phyloP scores from a whole-genome alignment of 805 yeast species.

The Spathaspora hagerdaliae region DNA sequence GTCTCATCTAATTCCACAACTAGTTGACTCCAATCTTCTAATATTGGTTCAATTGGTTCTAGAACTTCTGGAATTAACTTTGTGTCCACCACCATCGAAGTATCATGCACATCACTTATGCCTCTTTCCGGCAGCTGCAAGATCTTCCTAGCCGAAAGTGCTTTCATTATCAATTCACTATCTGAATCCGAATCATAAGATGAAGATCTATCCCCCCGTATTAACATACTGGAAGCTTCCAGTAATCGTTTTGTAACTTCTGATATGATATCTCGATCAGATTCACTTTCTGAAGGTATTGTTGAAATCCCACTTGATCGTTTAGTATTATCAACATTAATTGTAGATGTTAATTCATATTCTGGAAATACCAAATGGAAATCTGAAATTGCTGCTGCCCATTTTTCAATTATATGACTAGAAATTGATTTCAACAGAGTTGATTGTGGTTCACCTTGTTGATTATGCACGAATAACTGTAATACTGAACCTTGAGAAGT shows the following conservation, averaged over 20 bases:
- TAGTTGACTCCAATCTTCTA: not conserved
- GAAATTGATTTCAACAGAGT: constrained; percentile 1
- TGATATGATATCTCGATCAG: constrained; percentile 1
- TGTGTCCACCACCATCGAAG: too few relatives aligned
- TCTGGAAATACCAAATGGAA: constrained; percentile 25
- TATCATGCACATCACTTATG: too few relatives aligned
- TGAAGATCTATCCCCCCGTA: not conserved
- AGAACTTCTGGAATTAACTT: not conserved
- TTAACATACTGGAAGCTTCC: not conserved
- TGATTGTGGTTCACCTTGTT: not conserved
- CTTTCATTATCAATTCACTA: constrained; percentile 11
- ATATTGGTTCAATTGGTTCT: not conserved
- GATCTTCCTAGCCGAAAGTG: not conserved
- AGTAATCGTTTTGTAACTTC: not conserved
- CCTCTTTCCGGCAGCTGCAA: too few relatives aligned
- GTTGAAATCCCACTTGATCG: not conserved
- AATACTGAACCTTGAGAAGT: constrained; percentile 3
- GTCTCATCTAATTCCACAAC: not conserved
- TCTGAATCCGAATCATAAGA: constrained; percentile 18
- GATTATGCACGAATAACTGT: not conserved
- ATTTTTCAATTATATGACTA: constrained; percentile 36
- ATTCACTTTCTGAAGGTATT: not conserved
- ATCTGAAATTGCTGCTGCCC: constrained; percentile 42
- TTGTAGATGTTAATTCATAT: constrained; percentile 33
- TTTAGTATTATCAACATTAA: constrained; percentile 7